A percentile compares a stretch with the other conserved stretches of the same genome.
Conservation (phyloP, 2,329 filamentous ascomycete species). For the Colletotrichum tabaci region DNA sequence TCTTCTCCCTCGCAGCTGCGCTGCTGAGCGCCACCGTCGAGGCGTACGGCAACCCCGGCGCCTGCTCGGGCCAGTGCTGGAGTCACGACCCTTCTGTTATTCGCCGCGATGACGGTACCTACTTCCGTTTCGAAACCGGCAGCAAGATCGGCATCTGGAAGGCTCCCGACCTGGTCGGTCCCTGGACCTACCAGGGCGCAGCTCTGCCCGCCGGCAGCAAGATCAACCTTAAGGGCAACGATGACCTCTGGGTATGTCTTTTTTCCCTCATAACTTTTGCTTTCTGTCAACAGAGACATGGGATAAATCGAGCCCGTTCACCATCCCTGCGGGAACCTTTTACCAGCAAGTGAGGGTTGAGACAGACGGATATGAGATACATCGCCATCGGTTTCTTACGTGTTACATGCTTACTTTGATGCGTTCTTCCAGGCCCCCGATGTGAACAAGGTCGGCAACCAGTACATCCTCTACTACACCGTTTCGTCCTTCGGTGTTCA, state of each 20-base stretch:
- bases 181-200: slow-evolving; percentile 60
- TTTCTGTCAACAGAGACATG: not conserved
- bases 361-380: not conserved
- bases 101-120: slow-evolving; percentile 56
- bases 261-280: too few species aligned
- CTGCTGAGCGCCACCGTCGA: slow-evolving; percentile 28
- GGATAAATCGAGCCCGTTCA: too few species aligned
- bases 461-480: slow-evolving; percentile 78
- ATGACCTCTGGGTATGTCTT: slow-evolving; percentile 58
- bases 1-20: slow-evolving; percentile 34
- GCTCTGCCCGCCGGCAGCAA: slow-evolving; percentile 55
- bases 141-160: slow-evolving; percentile 58
- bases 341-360: not conserved
- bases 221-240: slow-evolving; percentile 57
- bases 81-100: slow-evolving; percentile 57
- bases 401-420: not conserved
- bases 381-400: not conserved
- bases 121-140: slow-evolving; percentile 61
- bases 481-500: slow-evolving; percentile 75
- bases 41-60: slow-evolving; percentile 51
- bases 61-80: slow-evolving; percentile 56
- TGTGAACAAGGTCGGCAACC: slow-evolving; percentile 67
- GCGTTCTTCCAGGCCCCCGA: slow-evolving; percentile 70
- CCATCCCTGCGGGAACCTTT: too few species aligned
- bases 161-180: slow-evolving; percentile 54